These are phyloP conservation scores for Picea engelmannii DNA, from an alignment of 83 land plant genomes.

Conservation along the genomic window DNA sequence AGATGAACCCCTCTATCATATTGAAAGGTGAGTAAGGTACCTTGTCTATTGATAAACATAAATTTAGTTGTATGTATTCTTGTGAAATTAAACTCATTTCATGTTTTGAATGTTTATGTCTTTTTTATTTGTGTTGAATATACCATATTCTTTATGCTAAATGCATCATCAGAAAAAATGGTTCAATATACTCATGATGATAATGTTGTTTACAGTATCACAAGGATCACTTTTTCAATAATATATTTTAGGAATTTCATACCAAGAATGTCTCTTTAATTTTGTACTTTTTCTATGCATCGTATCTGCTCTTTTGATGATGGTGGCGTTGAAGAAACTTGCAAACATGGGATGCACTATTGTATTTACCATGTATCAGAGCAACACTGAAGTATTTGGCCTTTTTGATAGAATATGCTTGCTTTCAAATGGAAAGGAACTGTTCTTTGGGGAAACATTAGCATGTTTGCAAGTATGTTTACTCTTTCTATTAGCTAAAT, in stretches of 20 bases:
- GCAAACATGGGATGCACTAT: constrained; percentile 59
- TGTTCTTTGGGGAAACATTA: constrained; percentile 88
- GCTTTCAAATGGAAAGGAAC: constrained; percentile 82
- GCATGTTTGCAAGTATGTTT: constrained; percentile 73
- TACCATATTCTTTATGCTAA: no score
- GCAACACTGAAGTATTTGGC: constrained; percentile 95
- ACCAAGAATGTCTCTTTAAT: no score
- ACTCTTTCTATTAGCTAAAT: background rate
- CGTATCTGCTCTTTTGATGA: constrained; percentile 84
- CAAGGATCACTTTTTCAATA: no score
- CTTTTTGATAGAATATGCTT: constrained; percentile 91
- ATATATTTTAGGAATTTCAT: no score
- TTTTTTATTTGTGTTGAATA: no score
- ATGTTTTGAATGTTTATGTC: no score
- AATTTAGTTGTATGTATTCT: no score
- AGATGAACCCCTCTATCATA: constrained; percentile 94
- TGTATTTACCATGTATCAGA: constrained; percentile 51
- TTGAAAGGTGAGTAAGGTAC: constrained; percentile 67
- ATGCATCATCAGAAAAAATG: no score
- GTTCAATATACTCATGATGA: no score
- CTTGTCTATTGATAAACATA: no score
- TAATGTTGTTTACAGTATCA: no score
- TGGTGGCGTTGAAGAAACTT: constrained; percentile 82
- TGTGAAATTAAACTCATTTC: no score
- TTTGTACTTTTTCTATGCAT: constrained; percentile 29